These are phyloP conservation scores for Candida piceae DNA, from an alignment of 805 yeast genomes.

Conservation along the genomic window DNA sequence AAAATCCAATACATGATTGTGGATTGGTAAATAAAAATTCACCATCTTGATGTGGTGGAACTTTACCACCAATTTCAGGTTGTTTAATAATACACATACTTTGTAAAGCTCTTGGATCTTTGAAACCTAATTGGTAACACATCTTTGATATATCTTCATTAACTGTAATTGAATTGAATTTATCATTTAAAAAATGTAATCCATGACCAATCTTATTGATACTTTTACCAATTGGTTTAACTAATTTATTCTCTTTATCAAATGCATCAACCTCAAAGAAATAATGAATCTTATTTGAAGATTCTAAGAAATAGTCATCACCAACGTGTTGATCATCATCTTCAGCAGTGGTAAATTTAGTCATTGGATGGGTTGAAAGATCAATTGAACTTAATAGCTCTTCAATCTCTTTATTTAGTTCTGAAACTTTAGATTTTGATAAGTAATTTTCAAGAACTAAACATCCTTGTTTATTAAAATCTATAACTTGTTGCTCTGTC, in stretches of 20 bases:
- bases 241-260: conserved; percentile 45
- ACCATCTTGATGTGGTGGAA: conserved; percentile 75
- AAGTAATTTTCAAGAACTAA: conserved; percentile 56
- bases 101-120: conserved; percentile 69
- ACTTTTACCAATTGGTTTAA: conserved; percentile 48
- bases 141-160: conserved; percentile 45
- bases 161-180: conserved; percentile 48
- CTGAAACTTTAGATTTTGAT: conserved; percentile 33
- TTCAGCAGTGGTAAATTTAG: conserved; percentile 57
- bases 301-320: conserved; percentile 63
- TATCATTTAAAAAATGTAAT: conserved; percentile 50
- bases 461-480: conserved; percentile 54
- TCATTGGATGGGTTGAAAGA: conserved; percentile 55
- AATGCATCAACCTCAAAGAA: conserved; percentile 73
- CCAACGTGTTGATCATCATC: conserved; percentile 58
- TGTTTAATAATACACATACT: conserved; percentile 79
- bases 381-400: conserved; percentile 46
- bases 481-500: conserved; percentile 43
- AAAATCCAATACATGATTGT: conserved; percentile 67
- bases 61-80: conserved; percentile 67
- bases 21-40: conserved; percentile 70
- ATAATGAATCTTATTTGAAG: conserved; percentile 62
- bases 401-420: conserved; percentile 39
- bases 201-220: conserved; percentile 81
- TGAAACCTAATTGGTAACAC: conserved; percentile 46